These are phyloP conservation scores for Pichia deserticola DNA, from an alignment of 805 yeast genomes.

Conservation along the genomic window DNA sequence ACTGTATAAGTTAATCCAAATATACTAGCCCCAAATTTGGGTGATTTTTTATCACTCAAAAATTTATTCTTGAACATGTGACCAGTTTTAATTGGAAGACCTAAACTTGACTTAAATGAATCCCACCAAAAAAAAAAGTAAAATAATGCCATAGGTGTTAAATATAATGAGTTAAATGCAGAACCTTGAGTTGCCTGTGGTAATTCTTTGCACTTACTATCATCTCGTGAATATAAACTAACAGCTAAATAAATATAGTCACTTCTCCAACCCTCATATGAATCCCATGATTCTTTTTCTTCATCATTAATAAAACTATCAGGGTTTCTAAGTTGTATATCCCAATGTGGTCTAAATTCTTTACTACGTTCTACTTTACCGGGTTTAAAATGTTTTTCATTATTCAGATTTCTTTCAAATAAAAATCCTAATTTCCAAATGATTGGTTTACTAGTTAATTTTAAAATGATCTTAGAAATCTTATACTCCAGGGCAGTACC, in stretches of 20 bases:
- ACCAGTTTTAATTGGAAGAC: constrained; percentile 76
- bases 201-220: constrained; percentile 7
- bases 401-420: constrained; percentile 55
- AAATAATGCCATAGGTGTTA: constrained; percentile 59
- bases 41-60: constrained; percentile 17
- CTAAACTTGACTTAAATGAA: constrained; percentile 69
- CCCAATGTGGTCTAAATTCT: constrained; percentile 52
- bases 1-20: constrained; percentile 76
- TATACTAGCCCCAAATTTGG: constrained; percentile 32
- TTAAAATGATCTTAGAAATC: constrained; percentile 46
- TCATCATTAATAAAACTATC: constrained; percentile 28
- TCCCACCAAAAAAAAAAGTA: constrained; percentile 84
- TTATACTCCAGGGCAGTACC: constrained; percentile 31
- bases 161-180: constrained; percentile 65
- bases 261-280: constrained; percentile 74
- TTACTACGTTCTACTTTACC: constrained; percentile 34
- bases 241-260: constrained; percentile 72
- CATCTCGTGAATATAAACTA: constrained; percentile 37
- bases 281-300: constrained; percentile 56
- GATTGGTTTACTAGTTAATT: constrained; percentile 54
- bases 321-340: constrained; percentile 52
- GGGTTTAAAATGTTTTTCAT: constrained; percentile 27
- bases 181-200: constrained; percentile 12
- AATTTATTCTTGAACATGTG: constrained; percentile 50
- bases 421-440: constrained; percentile 70